Base-by-base conservation (phyloP, 306 rosid species). In the Dalbergia cochinchinensis region DNA sequence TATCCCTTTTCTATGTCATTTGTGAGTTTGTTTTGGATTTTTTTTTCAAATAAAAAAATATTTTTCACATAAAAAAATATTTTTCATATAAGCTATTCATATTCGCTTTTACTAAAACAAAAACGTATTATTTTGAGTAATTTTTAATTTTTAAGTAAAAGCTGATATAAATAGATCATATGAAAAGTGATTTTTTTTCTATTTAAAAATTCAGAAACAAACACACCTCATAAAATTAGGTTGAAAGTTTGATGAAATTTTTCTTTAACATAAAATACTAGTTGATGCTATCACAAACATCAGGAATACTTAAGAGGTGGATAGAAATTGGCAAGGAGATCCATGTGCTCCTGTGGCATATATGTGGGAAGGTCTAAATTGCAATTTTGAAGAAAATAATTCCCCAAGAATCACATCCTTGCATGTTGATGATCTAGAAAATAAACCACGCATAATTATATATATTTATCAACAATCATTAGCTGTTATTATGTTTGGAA, bases 301-400 rank as follows among this genome's bases (percentile, higher is more conserved):
- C 69, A 88, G 90, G 85, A 76, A 63, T 18, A 41, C 80, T 10
- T 92, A 92, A 58, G 68, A 64, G 39, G 61, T 89, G 70, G 58
- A 14, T n/a, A 91, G 63, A 73, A 78, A 82, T 71, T 91, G 94
- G 97, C 82, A 83, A 64, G 92, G 90, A 83, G 90, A 91, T 77
- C 94, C 94, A 44, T 89, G 94, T 34, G 76, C 37, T 26, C 97
- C 92, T 0, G 41, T 51, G 53, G 26, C 7, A 9, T 86, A 85
- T 61, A 44, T 51, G 65, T 91, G 94, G 97, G 76, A 85, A 50
- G 91, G 97, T 33, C 73, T 91, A 51, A 85, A 77, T 37, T 91
- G 94, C 54, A 83, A 73, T 69, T 33, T 48, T 63, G 69, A 63
- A 63, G 73, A 26, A 0, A 15, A 69, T 73, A 60, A 35, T 7